These are phyloP conservation scores for Aspergillus neotritici DNA, from an alignment of 2,329 filamentous ascomycete species.

Conservation along the genomic window DNA sequence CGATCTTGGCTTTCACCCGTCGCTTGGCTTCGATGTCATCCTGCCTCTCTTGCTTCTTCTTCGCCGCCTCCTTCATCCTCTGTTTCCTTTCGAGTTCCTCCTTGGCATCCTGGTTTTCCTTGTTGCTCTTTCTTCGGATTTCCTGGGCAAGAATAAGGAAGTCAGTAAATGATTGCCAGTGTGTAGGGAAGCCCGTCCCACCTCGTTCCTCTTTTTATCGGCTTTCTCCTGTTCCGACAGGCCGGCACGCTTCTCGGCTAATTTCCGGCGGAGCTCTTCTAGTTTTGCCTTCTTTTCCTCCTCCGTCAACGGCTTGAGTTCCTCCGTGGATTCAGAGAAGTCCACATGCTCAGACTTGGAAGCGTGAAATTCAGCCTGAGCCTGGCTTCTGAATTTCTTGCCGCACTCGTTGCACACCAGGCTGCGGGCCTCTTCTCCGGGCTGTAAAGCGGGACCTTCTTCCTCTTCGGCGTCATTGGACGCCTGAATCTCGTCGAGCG, in stretches of 20 bases:
- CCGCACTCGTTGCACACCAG: conserved; percentile 92
- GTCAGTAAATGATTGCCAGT: conserved; percentile 1
- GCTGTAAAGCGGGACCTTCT: conserved; percentile 61
- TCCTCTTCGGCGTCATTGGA: conserved; percentile 50
- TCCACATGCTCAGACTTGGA: conserved; percentile 85
- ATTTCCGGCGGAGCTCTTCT: conserved; percentile 64
- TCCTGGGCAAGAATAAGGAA: conserved; percentile 35
- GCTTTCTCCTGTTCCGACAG: conserved; percentile 70
- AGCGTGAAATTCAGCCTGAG: conserved; percentile 83
- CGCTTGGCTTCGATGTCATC: conserved; percentile 82
- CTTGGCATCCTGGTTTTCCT: conserved; percentile 81
- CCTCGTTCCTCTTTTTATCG: conserved; percentile 80
- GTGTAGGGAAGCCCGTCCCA: conserved; percentile 28
- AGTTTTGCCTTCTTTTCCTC: conserved; percentile 83
- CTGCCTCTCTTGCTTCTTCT: conserved; percentile 80
- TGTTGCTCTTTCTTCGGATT: conserved; percentile 79
- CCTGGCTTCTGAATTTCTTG: conserved; percentile 78
- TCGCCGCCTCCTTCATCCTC: conserved; percentile 81
- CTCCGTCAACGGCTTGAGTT: conserved; percentile 82
- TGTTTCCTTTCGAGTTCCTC: conserved; percentile 84
- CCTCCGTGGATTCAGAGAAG: conserved; percentile 89
- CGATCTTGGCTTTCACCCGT: conserved; percentile 87
- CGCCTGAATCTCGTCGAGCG: conserved; percentile 71
- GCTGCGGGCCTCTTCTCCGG: conserved; percentile 67
- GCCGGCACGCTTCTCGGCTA: conserved; percentile 65